These are phyloP conservation scores for Herpetomonas tarakana DNA, from an alignment of 208 protist species.

Conservation along the genomic window DNA sequence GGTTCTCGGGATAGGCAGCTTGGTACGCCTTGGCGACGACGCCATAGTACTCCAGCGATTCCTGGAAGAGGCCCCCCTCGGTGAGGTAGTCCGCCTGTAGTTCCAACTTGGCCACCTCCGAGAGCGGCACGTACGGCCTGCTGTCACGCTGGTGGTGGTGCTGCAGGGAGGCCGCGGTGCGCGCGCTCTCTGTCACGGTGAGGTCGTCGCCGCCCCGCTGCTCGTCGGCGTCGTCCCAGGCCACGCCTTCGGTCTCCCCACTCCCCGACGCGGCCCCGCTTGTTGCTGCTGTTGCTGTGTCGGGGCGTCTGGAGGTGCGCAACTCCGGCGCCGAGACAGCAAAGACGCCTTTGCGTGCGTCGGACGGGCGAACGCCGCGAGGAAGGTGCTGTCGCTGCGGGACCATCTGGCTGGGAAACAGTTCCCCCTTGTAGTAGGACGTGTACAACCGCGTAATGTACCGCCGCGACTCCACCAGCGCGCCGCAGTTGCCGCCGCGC, in stretches of 20 bases:
- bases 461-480: conserved; percentile 42
- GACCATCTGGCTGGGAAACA: conserved; percentile 80
- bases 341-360: conserved; percentile 15
- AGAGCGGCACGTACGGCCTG: conserved; percentile 77
- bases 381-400: conserved; percentile 52
- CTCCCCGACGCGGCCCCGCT: background rate
- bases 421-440: conserved; percentile 71
- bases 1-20: conserved; percentile 72
- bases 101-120: conserved; percentile 83
- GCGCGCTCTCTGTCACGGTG: background rate
- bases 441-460: conserved; percentile 83
- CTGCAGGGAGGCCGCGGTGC: background rate
- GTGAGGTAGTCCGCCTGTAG: conserved; percentile 84
- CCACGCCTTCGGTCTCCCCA: conserved; percentile 25
- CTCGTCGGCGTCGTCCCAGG: conserved; percentile 51
- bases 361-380: conserved; percentile 20
- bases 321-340: background rate
- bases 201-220: background rate
- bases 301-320: background rate
- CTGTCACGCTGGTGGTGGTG: too few species aligned
- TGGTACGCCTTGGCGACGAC: conserved; percentile 85
- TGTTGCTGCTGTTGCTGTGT: too few species aligned
- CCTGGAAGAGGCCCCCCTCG: conserved; percentile 79
- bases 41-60: conserved; percentile 87
- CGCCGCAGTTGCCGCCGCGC: background rate